phyloP scores from a whole-genome alignment of 1,284 basidiomycete species.

The Puccinia coronata region DNA sequence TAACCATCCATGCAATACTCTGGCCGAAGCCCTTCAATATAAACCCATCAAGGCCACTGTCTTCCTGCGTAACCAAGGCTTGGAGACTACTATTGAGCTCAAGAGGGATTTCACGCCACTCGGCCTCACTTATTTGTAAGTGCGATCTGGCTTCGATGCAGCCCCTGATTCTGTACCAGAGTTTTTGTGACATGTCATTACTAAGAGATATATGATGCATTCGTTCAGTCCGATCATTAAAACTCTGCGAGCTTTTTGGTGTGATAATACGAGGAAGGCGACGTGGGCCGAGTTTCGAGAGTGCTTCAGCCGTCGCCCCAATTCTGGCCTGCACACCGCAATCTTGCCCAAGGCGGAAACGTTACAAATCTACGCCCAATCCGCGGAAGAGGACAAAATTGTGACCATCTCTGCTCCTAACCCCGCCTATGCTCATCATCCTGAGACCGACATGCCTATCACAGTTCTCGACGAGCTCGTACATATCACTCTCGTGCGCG shows the following conservation, averaged over 20 bases:
- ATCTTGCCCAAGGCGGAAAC: background rate
- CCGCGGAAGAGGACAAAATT: background rate
- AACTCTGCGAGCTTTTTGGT: background rate
- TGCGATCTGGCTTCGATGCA: too few species aligned
- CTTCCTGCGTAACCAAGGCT: background rate
- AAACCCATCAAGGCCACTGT: background rate
- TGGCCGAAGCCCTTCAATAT: background rate
- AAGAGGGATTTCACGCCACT: background rate
- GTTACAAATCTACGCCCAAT: background rate
- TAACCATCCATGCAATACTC: background rate
- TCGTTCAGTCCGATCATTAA: conserved; percentile 1
- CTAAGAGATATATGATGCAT: too few species aligned
- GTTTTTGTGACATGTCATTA: too few species aligned
- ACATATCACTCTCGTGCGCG: background rate
- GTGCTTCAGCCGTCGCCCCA: background rate
- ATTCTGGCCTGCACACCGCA: background rate
- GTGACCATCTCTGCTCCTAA: background rate
- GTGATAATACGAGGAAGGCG: background rate
- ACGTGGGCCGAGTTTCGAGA: background rate
- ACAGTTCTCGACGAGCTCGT: background rate
- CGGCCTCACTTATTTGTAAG: background rate
- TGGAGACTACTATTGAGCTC: background rate
- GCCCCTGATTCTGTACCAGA: too few species aligned
- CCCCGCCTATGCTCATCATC: background rate
- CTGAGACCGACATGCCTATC: background rate